Conservation (phyloP, 768 basidiomycete species). For the Tubosaeta brunneosetosa region DNA sequence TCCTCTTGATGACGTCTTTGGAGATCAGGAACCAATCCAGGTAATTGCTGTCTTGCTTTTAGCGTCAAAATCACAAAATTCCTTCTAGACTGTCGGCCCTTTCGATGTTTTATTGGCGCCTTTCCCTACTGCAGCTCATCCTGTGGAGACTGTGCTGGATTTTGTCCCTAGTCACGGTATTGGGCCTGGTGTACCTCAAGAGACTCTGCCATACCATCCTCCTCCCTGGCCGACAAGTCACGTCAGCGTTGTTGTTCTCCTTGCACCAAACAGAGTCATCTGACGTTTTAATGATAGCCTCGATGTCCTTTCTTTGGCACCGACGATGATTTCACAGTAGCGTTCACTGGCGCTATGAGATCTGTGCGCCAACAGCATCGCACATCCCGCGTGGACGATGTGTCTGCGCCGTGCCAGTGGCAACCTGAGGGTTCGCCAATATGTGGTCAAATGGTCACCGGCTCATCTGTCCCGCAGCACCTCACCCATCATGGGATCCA, state of each 20-base stretch:
- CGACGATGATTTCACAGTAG: too few species aligned
- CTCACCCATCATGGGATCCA: slow-evolving; percentile 12
- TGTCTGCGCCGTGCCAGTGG: background rate
- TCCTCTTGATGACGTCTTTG: background rate
- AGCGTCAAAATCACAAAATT: background rate
- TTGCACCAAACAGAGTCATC: background rate
- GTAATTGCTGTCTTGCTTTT: background rate
- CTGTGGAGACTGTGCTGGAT: too few species aligned
- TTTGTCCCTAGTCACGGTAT: background rate
- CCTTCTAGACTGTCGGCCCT: slow-evolving; percentile 4
- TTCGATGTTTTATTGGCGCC: background rate
- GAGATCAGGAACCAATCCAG: background rate
- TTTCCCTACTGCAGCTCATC: background rate
- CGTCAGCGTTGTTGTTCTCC: slow-evolving; percentile 2
- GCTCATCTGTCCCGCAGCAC: background rate
- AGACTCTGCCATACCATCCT: background rate
- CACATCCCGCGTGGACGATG: background rate
- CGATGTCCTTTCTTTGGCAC: background rate
- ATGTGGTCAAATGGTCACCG: slow-evolving; percentile 5
- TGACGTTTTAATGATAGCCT: background rate
- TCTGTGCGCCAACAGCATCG: background rate
- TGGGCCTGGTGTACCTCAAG: background rate
- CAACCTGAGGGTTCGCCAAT: background rate
- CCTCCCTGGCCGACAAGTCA: background rate
- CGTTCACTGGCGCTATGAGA: background rate